Evolutionary conservation across 768 basidiomycete species (phyloP).

Genomic region (Termitomyces bulborhizus): DNA sequence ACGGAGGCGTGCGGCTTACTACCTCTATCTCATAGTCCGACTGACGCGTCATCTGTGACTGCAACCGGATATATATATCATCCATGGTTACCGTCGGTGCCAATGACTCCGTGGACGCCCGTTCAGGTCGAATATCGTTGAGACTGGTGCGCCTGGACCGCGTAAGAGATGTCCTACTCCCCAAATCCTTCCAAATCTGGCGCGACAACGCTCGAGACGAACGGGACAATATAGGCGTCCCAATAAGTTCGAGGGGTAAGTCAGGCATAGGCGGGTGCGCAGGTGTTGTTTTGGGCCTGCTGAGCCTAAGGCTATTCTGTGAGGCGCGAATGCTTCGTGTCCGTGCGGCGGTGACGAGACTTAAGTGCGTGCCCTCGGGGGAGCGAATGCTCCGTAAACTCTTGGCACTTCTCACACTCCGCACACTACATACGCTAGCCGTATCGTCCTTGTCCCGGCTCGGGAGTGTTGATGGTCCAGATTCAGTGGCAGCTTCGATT

Average conservation of each 20-base stretch:
- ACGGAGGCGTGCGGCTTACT: constrained; percentile 25
- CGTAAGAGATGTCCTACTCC: background rate
- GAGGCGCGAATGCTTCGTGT: constrained; percentile 59
- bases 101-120: constrained; percentile 1
- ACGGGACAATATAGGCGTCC: background rate
- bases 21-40: constrained; percentile 23
- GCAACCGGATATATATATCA: constrained; percentile 23
- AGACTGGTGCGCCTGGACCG: constrained; percentile 19
- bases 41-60: constrained; percentile 8
- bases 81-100: constrained; percentile 19
- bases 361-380: constrained; percentile 16
- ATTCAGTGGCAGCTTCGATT: background rate
- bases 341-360: constrained; percentile 57
- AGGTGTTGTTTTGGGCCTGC: constrained; percentile 20
- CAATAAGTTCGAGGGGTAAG: constrained; percentile 18
- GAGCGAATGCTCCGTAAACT: constrained; percentile 24
- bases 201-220: constrained; percentile 8
- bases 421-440: constrained; percentile 28
- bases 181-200: constrained; percentile 3
- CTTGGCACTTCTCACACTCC: constrained; percentile 27
- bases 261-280: constrained; percentile 27
- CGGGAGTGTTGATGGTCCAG: background rate
- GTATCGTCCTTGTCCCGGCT: constrained; percentile 29
- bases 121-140: constrained; percentile 12
- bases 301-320: constrained; percentile 61